Base-by-base conservation (phyloP, 2,329 filamentous ascomycete species). In the Ilyonectria robusta region DNA sequence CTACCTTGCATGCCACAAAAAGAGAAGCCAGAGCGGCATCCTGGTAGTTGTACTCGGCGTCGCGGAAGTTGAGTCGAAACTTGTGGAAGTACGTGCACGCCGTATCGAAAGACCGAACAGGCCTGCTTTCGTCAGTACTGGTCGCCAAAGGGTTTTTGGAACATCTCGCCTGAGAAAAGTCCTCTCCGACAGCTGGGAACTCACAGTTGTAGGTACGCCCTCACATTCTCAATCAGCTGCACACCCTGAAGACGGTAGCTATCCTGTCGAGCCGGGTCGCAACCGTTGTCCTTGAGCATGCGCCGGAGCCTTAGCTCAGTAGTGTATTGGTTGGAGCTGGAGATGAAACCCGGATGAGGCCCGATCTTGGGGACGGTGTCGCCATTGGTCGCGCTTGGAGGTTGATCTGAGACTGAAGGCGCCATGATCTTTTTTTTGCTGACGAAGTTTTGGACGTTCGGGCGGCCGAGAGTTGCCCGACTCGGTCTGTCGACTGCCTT, bases 1-100 rank as follows among this genome's bases (percentile, higher is more conserved):
- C 96, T 51, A 97, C 94, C 83, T 99, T 99, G 85, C 95, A 98
- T 2, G 95, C 95, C 3, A 95, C 93, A 77, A 98, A 95, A 9
- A 99, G 84, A 26, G 94, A 92, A 1, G 96, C 94, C 7, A 96
- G 89, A 0, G 95, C 94, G 2, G 94, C 95, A 78, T 98, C 95
- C 80, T 94, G 82, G 70, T 91, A 94, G 79, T 93, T 93, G 81
- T 97, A 97, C 76, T 97, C 94, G 71, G 86, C 90, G 73, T 95
- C 94, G n/a, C 91, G 88, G 76, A 97, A 94, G 51, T 92, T 89
- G 59, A 98, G 87, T 35, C 95, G 91, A 79, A 98, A 98, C 73
- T 94, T 94, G 84, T 98, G 95, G 78, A 95, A 99, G 79, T 97
- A 97, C 17, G 93, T 91, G 70, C 92, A 94, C 1, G 96, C 96